phyloP scores from a whole-genome alignment of 2,329 filamentous ascomycete species.

The Microsporum audouinii region DNA sequence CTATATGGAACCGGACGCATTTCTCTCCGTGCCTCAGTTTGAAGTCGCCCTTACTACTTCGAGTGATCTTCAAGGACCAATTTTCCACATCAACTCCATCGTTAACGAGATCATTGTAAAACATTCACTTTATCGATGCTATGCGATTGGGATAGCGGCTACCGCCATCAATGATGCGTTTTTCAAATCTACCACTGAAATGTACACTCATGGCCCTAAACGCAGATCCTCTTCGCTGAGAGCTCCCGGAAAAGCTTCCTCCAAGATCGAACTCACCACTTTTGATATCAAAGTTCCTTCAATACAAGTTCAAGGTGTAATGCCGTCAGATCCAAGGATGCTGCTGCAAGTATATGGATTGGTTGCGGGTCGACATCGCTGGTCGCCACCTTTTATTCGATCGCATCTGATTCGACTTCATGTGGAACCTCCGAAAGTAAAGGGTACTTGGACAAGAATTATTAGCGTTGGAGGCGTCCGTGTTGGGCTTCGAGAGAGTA shows the following conservation, averaged over 20 bases:
- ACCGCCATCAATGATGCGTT: constrained; percentile 65
- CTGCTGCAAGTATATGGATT: constrained; percentile 81
- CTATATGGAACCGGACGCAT: constrained; percentile 72
- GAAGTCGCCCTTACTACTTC: constrained; percentile 76
- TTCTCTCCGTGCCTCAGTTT: constrained; percentile 72
- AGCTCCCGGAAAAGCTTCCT: constrained; percentile 13
- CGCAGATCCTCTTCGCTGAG: neutral
- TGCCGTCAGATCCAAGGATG: constrained; percentile 80
- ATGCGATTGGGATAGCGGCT: constrained; percentile 70
- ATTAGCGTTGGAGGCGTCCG: constrained; percentile 71
- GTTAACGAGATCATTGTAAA: constrained; percentile 69
- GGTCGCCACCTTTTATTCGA: constrained; percentile 70
- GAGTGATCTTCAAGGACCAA: constrained; percentile 74
- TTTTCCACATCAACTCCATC: constrained; percentile 76
- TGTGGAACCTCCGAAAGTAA: constrained; percentile 74
- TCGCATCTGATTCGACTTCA: constrained; percentile 74
- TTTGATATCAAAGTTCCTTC: constrained; percentile 72
- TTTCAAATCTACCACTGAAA: neutral
- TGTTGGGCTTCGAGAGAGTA: constrained; percentile 67
- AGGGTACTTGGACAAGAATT: constrained; percentile 72
- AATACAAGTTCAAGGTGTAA: constrained; percentile 74
- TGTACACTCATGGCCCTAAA: neutral
- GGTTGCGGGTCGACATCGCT: constrained; percentile 73
- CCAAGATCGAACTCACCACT: constrained; percentile 55
- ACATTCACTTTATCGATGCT: constrained; percentile 90